Conservation (phyloP, 2,329 filamentous ascomycete species). For the Colletotrichum sp. region DNA sequence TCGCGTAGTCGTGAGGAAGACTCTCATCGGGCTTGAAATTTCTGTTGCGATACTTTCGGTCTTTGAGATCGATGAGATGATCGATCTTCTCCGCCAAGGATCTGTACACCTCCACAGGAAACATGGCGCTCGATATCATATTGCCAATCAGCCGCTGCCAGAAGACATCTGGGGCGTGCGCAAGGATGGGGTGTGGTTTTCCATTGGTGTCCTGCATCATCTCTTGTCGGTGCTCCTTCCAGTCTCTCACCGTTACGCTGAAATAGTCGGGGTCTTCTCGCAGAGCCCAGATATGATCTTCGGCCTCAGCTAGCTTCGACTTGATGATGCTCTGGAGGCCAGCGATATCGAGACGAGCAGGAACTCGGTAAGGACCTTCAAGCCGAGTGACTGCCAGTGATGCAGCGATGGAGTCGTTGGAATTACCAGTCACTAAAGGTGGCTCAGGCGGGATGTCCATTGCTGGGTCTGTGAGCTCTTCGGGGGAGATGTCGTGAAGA, state of each 20-base stretch:
- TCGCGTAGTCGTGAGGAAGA: constrained; percentile 28
- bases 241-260: constrained; percentile 43
- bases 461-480: constrained; percentile 29
- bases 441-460: constrained; percentile 44
- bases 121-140: constrained; percentile 32
- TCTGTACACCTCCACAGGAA: neutral
- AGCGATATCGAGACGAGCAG: constrained; percentile 48
- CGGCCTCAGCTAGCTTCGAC: constrained; percentile 43
- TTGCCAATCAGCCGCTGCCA: constrained; percentile 44
- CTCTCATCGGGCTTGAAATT: constrained; percentile 23
- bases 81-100: neutral
- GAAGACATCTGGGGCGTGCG: constrained; percentile 24
- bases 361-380: constrained; percentile 59
- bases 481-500: constrained; percentile 53
- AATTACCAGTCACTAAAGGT: constrained; percentile 28
- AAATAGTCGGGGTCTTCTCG: constrained; percentile 67
- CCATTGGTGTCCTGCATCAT: constrained; percentile 44
- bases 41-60: neutral
- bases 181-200: constrained; percentile 29
- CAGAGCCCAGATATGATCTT: constrained; percentile 60
- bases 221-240: constrained; percentile 51
- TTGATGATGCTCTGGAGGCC: constrained; percentile 48
- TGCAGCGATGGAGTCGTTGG: constrained; percentile 33
- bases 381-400: constrained; percentile 45
- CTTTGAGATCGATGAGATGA: neutral